Percentiles rank a stretch among this genome's conserved stretches.
Conservation (phyloP, 768 basidiomycete genomes). For the Rhodotorula paludigena region DNA sequence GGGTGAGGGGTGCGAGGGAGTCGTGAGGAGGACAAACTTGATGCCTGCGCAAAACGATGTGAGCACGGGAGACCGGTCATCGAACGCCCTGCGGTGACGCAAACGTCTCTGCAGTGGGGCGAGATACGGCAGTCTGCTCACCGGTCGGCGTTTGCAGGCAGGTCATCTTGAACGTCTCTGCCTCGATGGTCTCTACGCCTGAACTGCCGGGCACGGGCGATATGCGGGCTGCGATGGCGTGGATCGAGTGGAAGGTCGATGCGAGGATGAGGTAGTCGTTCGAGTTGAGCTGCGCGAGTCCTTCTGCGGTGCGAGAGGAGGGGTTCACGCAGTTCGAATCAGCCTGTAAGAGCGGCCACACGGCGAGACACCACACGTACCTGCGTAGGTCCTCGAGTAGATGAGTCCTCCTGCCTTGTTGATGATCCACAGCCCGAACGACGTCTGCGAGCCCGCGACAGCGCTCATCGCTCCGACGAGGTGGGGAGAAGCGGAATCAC, state of each 20-base stretch:
- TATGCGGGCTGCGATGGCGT: conserved; percentile 91
- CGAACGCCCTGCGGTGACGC: too few species aligned
- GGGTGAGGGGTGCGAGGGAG: conserved; percentile 60
- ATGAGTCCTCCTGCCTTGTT: conserved; percentile 98
- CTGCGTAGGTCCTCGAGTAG: conserved; percentile 86
- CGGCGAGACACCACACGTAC: conserved; percentile 50
- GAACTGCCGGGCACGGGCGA: conserved; percentile 70
- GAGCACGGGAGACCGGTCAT: too few species aligned
- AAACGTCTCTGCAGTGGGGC: background rate
- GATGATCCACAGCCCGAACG: conserved; percentile 60
- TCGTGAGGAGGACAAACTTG: conserved; percentile 89
- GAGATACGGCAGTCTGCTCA: conserved; percentile 45
- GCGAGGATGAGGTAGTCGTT: conserved; percentile 95
- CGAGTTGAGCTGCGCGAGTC: conserved; percentile 80
- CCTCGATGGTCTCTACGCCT: conserved; percentile 90
- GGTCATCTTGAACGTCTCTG: conserved; percentile 89
- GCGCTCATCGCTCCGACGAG: background rate
- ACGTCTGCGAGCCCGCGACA: conserved; percentile 25
- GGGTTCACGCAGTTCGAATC: background rate
- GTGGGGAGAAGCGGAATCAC: background rate
- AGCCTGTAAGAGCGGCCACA: background rate
- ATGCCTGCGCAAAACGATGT: too few species aligned
- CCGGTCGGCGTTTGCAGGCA: conserved; percentile 86
- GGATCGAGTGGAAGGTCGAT: conserved; percentile 93
- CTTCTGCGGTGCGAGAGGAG: conserved; percentile 56